Evolutionary conservation across 2,329 filamentous ascomycete species (phyloP).

Genomic region (Calycina herbarum): DNA sequence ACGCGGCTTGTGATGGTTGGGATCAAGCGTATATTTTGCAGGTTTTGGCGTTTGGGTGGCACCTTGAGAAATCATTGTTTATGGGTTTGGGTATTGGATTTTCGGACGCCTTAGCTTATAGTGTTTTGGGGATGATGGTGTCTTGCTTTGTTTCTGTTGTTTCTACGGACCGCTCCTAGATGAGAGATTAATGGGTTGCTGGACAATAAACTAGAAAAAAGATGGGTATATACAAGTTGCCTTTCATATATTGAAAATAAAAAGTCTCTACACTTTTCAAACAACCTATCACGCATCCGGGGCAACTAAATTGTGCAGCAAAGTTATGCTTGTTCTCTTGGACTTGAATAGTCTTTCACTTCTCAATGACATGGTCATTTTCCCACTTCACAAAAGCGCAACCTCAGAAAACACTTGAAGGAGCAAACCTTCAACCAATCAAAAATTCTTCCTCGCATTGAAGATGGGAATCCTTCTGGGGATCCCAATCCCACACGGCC

Average conservation of each 20-base stretch:
- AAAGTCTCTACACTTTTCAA: neutral
- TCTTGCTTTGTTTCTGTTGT: neutral
- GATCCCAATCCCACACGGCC: neutral
- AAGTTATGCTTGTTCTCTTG: too few relatives aligned
- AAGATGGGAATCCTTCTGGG: neutral
- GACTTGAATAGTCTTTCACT: too few relatives aligned
- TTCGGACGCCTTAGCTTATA: neutral
- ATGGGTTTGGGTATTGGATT: too few relatives aligned
- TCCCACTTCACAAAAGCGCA: too few relatives aligned
- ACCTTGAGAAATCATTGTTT: neutral
- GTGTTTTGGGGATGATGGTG: neutral
- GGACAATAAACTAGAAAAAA: neutral
- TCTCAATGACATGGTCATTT: too few relatives aligned
- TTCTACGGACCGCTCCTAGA: neutral
- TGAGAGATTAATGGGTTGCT: neutral
- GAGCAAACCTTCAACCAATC: neutral
- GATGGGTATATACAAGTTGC: neutral
- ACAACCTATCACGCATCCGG: too few relatives aligned
- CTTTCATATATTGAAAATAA: neutral
- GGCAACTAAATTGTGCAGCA: neutral
- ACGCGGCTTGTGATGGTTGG: too few relatives aligned
- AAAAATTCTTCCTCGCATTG: neutral
- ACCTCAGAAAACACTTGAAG: neutral
- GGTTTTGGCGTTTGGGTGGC: neutral
- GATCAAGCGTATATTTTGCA: neutral